Base-by-base conservation (phyloP, 2,329 filamentous ascomycete species). In the Penicillium digitatum region DNA sequence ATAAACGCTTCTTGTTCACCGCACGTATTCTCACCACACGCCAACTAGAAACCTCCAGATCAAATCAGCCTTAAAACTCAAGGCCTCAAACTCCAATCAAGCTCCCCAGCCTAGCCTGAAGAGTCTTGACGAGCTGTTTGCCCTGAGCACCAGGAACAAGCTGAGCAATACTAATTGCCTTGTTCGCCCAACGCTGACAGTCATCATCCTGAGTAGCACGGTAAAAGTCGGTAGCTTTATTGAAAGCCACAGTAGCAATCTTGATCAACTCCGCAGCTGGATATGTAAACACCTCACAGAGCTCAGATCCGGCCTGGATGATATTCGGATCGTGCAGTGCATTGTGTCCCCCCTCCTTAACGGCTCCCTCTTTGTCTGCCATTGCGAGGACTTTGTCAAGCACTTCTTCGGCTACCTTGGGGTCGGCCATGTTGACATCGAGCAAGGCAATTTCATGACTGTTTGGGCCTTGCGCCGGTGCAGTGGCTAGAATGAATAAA, bases 231-330 rank as follows among this genome's bases (percentile, higher is more conserved):
- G 85, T 75, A 0, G 79, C 81, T 22, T 74, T 75, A 58, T 86
- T 86, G 65, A 83, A 84, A 0, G 77, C 63, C 12, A 75, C 77
- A 0, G 77, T 78, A 6, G 82, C 80, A 6, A 87, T 72, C 79
- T 81, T 85, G 54, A 81, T 78, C 22, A 86, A 71, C 66, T 86
- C 84, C 3, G 77, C 76, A 7, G 70, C 56, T 2, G 82, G 82
- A 58, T 83, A 85, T 1, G 52, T 35, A 11, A 42, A 35, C 11
- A 39, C 34, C 7, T 16, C 24, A 9, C 8, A 20, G 3, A 42
- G 32, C 9, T 12, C 24, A 10, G 37, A 50, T 0, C 18, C 14
- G 10, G 34, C 12, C 8, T 22, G 18, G 18, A 31, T 10, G 8
- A 37, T 5, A 10, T 42, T 29, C 3, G 48, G 51, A 3, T 2